A percentile compares a stretch with the other conserved stretches of the same genome.
Evolutionary conservation across 1,284 basidiomycete genomes (phyloP).

Genomic region (Fomitopsis betulina): DNA sequence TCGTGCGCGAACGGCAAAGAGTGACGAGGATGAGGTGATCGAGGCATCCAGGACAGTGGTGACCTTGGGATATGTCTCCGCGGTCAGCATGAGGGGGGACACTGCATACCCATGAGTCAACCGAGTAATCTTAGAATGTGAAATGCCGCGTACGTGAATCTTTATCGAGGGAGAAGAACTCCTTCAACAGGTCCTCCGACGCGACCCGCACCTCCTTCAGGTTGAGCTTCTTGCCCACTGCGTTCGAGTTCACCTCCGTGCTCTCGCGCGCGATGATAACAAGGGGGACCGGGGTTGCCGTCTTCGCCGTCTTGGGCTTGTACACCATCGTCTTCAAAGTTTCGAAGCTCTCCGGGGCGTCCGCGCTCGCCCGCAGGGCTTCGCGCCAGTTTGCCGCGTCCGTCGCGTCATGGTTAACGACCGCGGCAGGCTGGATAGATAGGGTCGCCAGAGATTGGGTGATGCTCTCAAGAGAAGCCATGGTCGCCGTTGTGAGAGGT

Average conservation of each 20-base stretch:
- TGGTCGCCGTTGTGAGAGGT: constrained; percentile 15
- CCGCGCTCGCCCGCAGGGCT: constrained; percentile 43
- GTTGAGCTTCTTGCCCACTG: constrained; percentile 79
- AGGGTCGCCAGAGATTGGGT: constrained; percentile 42
- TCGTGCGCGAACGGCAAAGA: constrained; percentile 74
- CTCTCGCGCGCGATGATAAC: constrained; percentile 83
- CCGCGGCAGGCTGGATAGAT: constrained; percentile 48
- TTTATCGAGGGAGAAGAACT: constrained; percentile 84
- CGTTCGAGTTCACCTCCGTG: constrained; percentile 74
- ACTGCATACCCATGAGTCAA: constrained; percentile 40
- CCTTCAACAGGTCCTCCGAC: constrained; percentile 81
- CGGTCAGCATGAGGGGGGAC: constrained; percentile 72
- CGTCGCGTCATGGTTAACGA: constrained; percentile 49
- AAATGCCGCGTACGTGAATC: constrained; percentile 66
- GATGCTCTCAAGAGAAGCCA: constrained; percentile 29
- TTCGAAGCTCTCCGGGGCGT: constrained; percentile 57
- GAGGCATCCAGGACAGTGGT: constrained; percentile 76
- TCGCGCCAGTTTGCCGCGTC: constrained; percentile 66
- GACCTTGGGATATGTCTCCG: constrained; percentile 71
- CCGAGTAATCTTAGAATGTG: constrained; percentile 7
- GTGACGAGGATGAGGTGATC: constrained; percentile 58
- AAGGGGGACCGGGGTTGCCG: constrained; percentile 79
- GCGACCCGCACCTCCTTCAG: constrained; percentile 89
- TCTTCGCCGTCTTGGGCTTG: constrained; percentile 91
- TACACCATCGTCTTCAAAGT: constrained; percentile 83